Base-by-base conservation (phyloP, 495 filamentous ascomycete genomes). In the Neurospora sp. region DNA sequence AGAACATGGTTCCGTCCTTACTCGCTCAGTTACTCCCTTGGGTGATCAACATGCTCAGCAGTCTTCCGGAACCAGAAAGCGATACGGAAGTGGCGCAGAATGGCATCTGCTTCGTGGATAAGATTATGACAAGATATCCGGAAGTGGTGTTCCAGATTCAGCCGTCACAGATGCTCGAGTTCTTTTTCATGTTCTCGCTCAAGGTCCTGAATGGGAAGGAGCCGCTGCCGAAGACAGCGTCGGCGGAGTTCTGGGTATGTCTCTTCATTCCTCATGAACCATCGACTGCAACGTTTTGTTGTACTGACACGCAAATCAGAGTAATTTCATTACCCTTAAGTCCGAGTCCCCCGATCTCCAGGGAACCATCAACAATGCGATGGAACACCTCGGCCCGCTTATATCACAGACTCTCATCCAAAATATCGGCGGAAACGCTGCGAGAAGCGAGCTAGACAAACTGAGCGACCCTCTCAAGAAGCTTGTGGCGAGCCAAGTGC, bases 41-140 rank as follows among this genome's bases (percentile, higher is more conserved):
- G 82, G 87, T 93, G 12, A 84, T 91, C 20, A 83, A 85, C 4
- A 83, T 95, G 0, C 85, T 95, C 22, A 85, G 87, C 61, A 84
- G 83, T 69, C 86, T 93, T 77, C 84, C 88, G 86, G 87, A 86
- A 38, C 88, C 89, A 14, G 82, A 86, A 44, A 82, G 87, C 73
- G 94, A 98, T 47, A 93, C 93, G 2, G 94, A 97, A 76, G 86
- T 96, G 37, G 85, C 91, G 4, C 89, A 95, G 75, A 91, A 89
- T 73, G 88, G 90, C 41, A 91, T 96, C 73, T 89, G 92, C 53
- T 89, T 96, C 74, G 79, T 92, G 39, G 85, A 87, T 38, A 89
- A 89, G 69, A 81, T 94, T 39, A 80, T 96, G 70, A 85, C 87
- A 4, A 89, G 86, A 75, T 90, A 94, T 76, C 82, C 87, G 38